These are phyloP conservation scores for Jatropha curcas DNA, from an alignment of 345 rosid species.

Conservation along the genomic window DNA sequence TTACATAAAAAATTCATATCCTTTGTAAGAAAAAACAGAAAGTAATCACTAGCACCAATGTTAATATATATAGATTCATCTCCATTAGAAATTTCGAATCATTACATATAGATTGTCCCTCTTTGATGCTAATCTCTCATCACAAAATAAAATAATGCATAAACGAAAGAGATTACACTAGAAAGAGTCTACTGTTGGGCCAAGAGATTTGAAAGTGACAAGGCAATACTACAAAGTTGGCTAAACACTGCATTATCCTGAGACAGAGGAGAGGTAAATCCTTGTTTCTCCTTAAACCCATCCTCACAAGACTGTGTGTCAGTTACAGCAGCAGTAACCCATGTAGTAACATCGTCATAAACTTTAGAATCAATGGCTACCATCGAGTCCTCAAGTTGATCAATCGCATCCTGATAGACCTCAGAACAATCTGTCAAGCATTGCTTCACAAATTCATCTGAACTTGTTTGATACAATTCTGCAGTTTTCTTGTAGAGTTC, in stretches of 20 bases:
- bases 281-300: conserved; percentile 13
- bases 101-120: too few species aligned
- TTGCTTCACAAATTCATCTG: conserved; percentile 13
- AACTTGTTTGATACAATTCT: background rate
- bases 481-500: background rate
- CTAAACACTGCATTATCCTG: conserved; percentile 13
- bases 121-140: background rate
- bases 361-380: conserved; percentile 7
- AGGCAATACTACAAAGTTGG: conserved; percentile 18
- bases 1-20: too few species aligned
- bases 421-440: conserved; percentile 25
- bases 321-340: conserved; percentile 31
- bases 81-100: too few species aligned
- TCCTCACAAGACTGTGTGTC: conserved; percentile 33
- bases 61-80: too few species aligned
- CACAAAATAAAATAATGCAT: too few species aligned
- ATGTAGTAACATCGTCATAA: conserved; percentile 18
- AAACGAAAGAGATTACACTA: too few species aligned
- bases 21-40: too few species aligned
- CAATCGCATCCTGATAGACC: conserved; percentile 24
- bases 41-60: too few species aligned
- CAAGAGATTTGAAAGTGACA: conserved; percentile 20
- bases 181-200: background rate
- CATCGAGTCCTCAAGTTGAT: conserved; percentile 23
- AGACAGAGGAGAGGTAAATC: conserved; percentile 21